phyloP scores from a whole-genome alignment of 1,139 yeast genomes.

The Pneumocystis sp. region DNA sequence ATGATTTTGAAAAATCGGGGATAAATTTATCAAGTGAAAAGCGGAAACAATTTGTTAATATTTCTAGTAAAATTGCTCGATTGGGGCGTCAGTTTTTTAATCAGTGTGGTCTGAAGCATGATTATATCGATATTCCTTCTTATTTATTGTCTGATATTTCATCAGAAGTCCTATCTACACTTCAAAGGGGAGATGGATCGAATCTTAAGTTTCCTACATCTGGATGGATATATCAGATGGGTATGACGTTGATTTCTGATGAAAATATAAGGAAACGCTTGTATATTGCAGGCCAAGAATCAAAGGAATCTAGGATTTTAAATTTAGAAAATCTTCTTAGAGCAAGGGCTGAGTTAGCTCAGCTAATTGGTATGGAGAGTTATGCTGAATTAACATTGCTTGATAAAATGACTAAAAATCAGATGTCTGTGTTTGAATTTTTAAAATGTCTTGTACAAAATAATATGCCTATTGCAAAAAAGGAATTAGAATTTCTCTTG shows the following conservation, averaged over 20 bases:
- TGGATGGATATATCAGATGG: slow-evolving; percentile 52
- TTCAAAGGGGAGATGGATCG: slow-evolving; percentile 6
- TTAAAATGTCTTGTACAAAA: slow-evolving; percentile 42
- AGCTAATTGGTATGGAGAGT: slow-evolving; percentile 54
- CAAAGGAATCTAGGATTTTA: slow-evolving; percentile 41
- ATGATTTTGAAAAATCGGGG: slow-evolving; percentile 85
- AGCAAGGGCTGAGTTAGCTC: slow-evolving; percentile 57
- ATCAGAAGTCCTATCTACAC: slow-evolving; percentile 11
- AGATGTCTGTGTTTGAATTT: slow-evolving; percentile 60
- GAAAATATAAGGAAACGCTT: slow-evolving; percentile 47
- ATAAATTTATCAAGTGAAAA: slow-evolving; percentile 57
- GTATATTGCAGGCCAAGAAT: slow-evolving; percentile 58
- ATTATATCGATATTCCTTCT: slow-evolving; percentile 22
- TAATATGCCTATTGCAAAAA: slow-evolving; percentile 41
- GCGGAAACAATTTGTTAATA: slow-evolving; percentile 53
- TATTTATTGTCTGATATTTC: slow-evolving; percentile 23
- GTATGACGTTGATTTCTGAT: slow-evolving; percentile 45
- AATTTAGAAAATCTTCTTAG: slow-evolving; percentile 45
- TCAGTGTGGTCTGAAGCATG: slow-evolving; percentile 30
- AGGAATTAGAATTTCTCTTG: slow-evolving; percentile 39
- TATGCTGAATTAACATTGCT: slow-evolving; percentile 70
- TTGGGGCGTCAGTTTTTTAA: slow-evolving; percentile 68
- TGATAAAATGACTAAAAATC: slow-evolving; percentile 80
- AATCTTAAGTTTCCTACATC: slow-evolving; percentile 46
- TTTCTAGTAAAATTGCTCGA: slow-evolving; percentile 69